Evolutionary conservation across 192 early-diverging fungal species (phyloP), one percentile per base, ranked within the genome.

Genomic region (Coemansia sp.): DNA sequence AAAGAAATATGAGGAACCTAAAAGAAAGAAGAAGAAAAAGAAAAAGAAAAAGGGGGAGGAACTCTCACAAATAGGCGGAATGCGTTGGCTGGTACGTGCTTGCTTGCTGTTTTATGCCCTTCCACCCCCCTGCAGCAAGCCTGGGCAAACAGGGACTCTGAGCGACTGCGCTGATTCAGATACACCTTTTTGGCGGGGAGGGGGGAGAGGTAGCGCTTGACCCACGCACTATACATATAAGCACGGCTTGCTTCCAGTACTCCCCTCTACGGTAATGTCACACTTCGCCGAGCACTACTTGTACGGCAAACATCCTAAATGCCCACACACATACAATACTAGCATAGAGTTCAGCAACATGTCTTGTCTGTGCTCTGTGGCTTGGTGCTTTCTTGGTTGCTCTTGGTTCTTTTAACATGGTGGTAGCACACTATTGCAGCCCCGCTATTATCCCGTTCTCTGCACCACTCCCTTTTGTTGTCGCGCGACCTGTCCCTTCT

Each of bases 1-100:
- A 62, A 62, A 29, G 39, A 18, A 62, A 61, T 29, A 53, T 53
- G 50, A 47, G 45, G 40, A 44, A 62, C 40, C 27, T 27, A 44
- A 62, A 62, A 40, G 37, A 15, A 61, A 60, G 41, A 52, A 52
- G n/a, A n/a, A n/a, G n/a, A 43, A 40, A 44, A 27, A 45, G 32
- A 43, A 62, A 47, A 32, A 27, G 27, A 18, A 18, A 8, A 20
- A 58, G 15, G 55, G 29, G 55, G 29, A 47, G 45, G 45, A 47
- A 18, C 45, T 18, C 45, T 47, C 45, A 18, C 45, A 8, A 47
- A 16, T 47, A 45, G 45, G 45, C 45, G 22, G 45, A 47, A 47
- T 47, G 45, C 9, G 45, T 47, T 18, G 45, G 45, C 45, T 47
- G 45, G 45, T 47, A 18, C 50, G 27, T 53, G 50, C 50, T 53